Evolutionary conservation across 768 basidiomycete genomes (phyloP).

Genomic region (Ephemerocybe angulata): DNA sequence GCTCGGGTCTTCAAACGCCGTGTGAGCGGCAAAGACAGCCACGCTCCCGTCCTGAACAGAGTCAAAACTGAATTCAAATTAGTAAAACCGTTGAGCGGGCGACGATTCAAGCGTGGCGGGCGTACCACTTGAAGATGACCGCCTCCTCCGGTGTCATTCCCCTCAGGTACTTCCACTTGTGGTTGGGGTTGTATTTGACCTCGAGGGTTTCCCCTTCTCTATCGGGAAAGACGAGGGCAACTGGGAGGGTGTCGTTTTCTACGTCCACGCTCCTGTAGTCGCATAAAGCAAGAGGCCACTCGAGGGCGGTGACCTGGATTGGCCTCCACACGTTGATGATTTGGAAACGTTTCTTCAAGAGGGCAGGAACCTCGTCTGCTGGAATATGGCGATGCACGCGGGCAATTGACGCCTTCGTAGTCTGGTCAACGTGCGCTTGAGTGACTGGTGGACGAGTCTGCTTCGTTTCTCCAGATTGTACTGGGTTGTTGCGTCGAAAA

Average conservation of each 20-base stretch:
- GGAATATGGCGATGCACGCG: slow-evolving; percentile 39
- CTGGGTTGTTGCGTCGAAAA: slow-evolving; percentile 14
- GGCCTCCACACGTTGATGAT: slow-evolving; percentile 49
- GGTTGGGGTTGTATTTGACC: slow-evolving; percentile 41
- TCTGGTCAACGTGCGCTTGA: slow-evolving; percentile 39
- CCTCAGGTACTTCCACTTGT: slow-evolving; percentile 49
- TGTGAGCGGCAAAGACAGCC: slow-evolving; percentile 48
- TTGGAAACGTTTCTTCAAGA: slow-evolving; percentile 39
- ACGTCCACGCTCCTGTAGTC: slow-evolving; percentile 40
- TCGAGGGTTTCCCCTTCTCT: slow-evolving; percentile 48
- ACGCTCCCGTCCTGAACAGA: slow-evolving; percentile 35
- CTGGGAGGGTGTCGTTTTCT: slow-evolving; percentile 39
- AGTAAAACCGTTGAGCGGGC: background rate
- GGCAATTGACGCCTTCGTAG: slow-evolving; percentile 27
- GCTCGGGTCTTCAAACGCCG: slow-evolving; percentile 43
- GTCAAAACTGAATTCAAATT: slow-evolving; percentile 28
- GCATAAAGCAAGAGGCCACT: slow-evolving; percentile 38
- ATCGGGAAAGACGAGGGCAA: slow-evolving; percentile 45
- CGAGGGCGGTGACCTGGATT: slow-evolving; percentile 33
- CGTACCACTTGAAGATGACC: slow-evolving; percentile 52
- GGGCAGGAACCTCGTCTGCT: slow-evolving; percentile 28
- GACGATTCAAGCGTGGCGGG: background rate
- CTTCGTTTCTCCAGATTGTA: slow-evolving; percentile 5
- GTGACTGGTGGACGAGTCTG: slow-evolving; percentile 18
- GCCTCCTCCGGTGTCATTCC: slow-evolving; percentile 47